Evolutionary conservation across 1,284 basidiomycete species (phyloP).

Genomic region (Cryptococcus wingfieldii): DNA sequence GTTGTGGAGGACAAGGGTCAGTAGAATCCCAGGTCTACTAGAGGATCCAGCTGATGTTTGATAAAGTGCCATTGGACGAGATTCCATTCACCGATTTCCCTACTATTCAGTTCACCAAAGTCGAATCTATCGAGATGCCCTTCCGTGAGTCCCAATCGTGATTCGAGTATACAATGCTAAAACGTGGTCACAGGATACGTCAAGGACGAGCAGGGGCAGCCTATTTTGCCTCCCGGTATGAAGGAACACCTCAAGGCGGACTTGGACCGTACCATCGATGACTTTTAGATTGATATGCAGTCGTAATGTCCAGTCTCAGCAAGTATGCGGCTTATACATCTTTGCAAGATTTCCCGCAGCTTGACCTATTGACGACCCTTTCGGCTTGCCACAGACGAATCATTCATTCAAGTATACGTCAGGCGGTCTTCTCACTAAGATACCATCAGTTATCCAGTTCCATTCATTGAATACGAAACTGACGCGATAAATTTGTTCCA

Average conservation of each 20-base stretch:
- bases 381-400: neutral
- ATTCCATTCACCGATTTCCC: slow-evolving; percentile 77
- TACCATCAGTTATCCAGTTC: neutral
- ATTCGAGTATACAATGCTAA: neutral
- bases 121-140: slow-evolving; percentile 91
- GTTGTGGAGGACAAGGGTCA: slow-evolving; percentile 74
- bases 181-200: slow-evolving; percentile 49
- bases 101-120: slow-evolving; percentile 73
- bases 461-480: slow-evolving; percentile 3
- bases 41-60: neutral
- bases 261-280: slow-evolving; percentile 77
- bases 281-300: slow-evolving; percentile 25
- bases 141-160: slow-evolving; percentile 61
- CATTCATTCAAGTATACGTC: neutral
- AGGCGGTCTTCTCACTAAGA: neutral
- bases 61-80: slow-evolving; percentile 59
- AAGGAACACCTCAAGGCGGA: slow-evolving; percentile 74
- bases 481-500: slow-evolving; percentile 74
- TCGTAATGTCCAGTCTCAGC: too few relatives aligned
- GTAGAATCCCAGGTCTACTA: slow-evolving; percentile 16
- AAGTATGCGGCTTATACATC: neutral
- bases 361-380: neutral
- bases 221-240: slow-evolving; percentile 86
- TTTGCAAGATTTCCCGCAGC: neutral
- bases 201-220: slow-evolving; percentile 50